Evolutionary conservation across 2,329 filamentous ascomycete species (phyloP).

Genomic region (Colletotrichum orchidophilum): DNA sequence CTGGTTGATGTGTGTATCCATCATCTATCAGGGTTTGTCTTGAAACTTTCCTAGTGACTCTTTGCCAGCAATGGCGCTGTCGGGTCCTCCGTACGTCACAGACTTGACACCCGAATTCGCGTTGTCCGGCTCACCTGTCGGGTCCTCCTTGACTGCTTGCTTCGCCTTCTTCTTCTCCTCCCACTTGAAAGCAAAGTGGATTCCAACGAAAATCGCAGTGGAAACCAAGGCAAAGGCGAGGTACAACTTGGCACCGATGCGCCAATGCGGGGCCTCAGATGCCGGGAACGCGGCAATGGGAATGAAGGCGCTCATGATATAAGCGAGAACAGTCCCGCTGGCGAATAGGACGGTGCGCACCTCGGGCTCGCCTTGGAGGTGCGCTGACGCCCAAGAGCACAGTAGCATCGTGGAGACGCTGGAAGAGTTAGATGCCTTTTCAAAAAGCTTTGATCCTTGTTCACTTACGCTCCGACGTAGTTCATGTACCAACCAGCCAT

Average conservation of each 20-base stretch:
- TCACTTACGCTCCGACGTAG: slow-evolving; percentile 22
- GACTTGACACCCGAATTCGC: slow-evolving; percentile 3
- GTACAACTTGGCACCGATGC: slow-evolving; percentile 15
- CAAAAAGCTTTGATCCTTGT: rapidly evolving
- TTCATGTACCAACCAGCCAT: slow-evolving; percentile 32
- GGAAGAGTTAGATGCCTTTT: neutral
- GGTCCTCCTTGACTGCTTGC: slow-evolving; percentile 4
- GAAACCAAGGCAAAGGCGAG: slow-evolving; percentile 12
- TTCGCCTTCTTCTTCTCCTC: slow-evolving; percentile 18
- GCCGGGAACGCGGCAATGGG: slow-evolving; percentile 20
- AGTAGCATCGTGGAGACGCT: slow-evolving; percentile 24
- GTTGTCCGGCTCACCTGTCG: slow-evolving; percentile 10
- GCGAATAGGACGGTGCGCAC: slow-evolving; percentile 27
- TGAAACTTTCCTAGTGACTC: neutral
- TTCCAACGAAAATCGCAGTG: slow-evolving; percentile 8
- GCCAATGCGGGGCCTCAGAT: slow-evolving; percentile 12
- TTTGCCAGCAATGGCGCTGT: no score
- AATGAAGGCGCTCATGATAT: slow-evolving; percentile 27
- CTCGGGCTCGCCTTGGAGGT: slow-evolving; percentile 17
- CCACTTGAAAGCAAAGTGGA: slow-evolving; percentile 24
- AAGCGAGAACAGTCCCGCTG: slow-evolving; percentile 12
- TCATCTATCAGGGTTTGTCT: neutral
- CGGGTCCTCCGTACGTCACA: neutral
- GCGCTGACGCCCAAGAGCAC: slow-evolving; percentile 13
- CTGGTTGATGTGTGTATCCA: neutral